A percentile compares a stretch with the other conserved stretches of the same genome.
These are phyloP conservation scores for button mushroom (Agaricus bisporus) DNA, from an alignment of 768 basidiomycete genomes.

Conservation along the genomic window DNA sequence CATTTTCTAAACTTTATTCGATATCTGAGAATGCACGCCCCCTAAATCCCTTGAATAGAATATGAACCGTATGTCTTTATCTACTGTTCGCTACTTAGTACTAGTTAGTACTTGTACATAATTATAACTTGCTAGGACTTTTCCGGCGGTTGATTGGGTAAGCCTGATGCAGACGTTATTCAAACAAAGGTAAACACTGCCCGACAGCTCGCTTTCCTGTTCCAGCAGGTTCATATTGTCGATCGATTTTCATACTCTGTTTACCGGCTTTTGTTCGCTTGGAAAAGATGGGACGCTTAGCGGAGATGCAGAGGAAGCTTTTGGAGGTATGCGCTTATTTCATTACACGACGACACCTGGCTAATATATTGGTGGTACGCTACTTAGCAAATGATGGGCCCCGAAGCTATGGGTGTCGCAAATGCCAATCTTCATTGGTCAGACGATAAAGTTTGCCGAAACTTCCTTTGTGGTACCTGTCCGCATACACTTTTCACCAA, in stretches of 20 bases:
- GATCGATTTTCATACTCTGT: background rate
- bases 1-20: too few species aligned
- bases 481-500: constrained; percentile 97
- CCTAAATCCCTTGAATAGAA: too few species aligned
- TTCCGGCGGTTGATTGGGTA: background rate
- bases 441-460: constrained; percentile 97
- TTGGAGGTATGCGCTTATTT: constrained; percentile 30
- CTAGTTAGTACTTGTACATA: too few species aligned
- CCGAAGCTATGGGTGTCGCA: constrained; percentile 96
- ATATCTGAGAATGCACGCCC: too few species aligned
- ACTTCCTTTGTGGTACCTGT: constrained; percentile 98
- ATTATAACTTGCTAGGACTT: too few species aligned
- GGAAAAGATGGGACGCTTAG: constrained; percentile 81
- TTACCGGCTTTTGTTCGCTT: background rate
- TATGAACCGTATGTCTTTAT: background rate
- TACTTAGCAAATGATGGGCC: constrained; percentile 98
- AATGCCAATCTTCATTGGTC: constrained; percentile 90
- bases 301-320: constrained; percentile 98
- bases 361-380: background rate
- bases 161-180: background rate
- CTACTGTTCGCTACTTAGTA: too few species aligned
- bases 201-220: background rate
- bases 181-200: constrained; percentile 15
- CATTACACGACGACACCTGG: background rate
- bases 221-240: background rate